Percentiles rank a stretch among this genome's conserved stretches.
phyloP scores from a whole-genome alignment of 2,329 filamentous ascomycete species.

The Aspergillus flavus region DNA sequence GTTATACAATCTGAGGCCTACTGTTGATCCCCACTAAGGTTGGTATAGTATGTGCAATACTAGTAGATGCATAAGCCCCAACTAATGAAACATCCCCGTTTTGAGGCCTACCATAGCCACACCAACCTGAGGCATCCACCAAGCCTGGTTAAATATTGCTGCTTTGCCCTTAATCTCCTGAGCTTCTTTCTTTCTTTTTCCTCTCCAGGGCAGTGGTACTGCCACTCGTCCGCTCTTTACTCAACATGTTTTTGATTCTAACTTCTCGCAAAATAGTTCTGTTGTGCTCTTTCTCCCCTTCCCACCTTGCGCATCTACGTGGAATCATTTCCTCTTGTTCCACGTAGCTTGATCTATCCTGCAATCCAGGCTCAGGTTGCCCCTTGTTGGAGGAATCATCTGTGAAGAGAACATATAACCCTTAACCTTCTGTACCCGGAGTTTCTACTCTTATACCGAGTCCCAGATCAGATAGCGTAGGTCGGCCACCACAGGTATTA shows the following conservation, averaged over 20 bases:
- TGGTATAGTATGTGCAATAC: neutral
- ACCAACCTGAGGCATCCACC: neutral
- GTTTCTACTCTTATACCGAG: neutral
- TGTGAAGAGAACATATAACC: neutral
- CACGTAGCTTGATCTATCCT: neutral
- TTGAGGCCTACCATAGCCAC: neutral
- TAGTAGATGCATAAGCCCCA: neutral
- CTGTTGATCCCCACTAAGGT: neutral
- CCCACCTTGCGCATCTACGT: neutral
- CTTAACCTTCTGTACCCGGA: neutral
- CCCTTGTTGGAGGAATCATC: neutral
- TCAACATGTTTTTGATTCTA: no score
- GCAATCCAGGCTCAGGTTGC: neutral
- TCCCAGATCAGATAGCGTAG: slow-evolving; percentile 1
- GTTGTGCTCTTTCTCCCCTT: neutral
- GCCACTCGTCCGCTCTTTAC: slow-evolving; percentile 1
- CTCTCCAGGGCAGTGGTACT: slow-evolving; percentile 3
- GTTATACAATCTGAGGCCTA: neutral
- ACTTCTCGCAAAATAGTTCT: neutral
- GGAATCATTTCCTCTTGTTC: neutral
- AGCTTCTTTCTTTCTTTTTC: neutral
- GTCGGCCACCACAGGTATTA: neutral
- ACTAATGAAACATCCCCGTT: neutral
- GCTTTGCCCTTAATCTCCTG: no score
- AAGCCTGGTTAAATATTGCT: neutral